Base-by-base conservation (phyloP, 1,284 basidiomycete species). In the Naganishia sp. region DNA sequence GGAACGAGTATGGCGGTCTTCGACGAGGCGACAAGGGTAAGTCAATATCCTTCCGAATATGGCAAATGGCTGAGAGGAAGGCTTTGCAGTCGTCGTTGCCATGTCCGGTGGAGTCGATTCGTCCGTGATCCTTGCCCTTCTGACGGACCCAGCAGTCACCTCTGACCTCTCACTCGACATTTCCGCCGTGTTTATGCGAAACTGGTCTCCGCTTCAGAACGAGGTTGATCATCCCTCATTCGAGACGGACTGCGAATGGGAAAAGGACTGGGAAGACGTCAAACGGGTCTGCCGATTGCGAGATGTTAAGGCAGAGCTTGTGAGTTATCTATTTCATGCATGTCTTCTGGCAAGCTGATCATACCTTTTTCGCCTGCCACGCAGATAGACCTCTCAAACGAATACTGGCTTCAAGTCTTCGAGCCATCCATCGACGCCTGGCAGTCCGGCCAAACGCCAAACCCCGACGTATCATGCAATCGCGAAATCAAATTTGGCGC, bases 51-150 rank as follows among this genome's bases (percentile, higher is more conserved):
- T 41, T 49, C 42, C n/a, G 18, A 53, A n/a, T 56, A 13, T 46
- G 6, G 28, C 41, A 15, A 32, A 21, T 15, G 4, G n/a, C 66
- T 56, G 45, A 15, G 25, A 15, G 11, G 9, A 49, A 28, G 2
- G 28, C 50, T n/a, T 9, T 17, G 23, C 72, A 92, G 92, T 97
- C 53, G 85, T 91, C 0, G 85, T 96, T 2, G 93, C 90, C 35
- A 93, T 97, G 89, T 96, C 92, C 0, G 95, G 95, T 43, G 95
- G 95, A 0, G 94, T 98, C 4, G 94, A 98, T 78, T 96, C 94
- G 1, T 92, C 90, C 3, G 90, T 94, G 6, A 83, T 89, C 0
- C 90, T 92, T 9, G 83, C 83, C 62, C 78, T 95, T 23, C 80
- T 95, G n/a, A 82, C 87, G 23, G 75, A 89, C 89, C 21, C 47